Evolutionary conservation across 208 protist genomes (phyloP), one percentile per base, ranked within the genome.

Genomic region (Wallacemonas sp.): DNA sequence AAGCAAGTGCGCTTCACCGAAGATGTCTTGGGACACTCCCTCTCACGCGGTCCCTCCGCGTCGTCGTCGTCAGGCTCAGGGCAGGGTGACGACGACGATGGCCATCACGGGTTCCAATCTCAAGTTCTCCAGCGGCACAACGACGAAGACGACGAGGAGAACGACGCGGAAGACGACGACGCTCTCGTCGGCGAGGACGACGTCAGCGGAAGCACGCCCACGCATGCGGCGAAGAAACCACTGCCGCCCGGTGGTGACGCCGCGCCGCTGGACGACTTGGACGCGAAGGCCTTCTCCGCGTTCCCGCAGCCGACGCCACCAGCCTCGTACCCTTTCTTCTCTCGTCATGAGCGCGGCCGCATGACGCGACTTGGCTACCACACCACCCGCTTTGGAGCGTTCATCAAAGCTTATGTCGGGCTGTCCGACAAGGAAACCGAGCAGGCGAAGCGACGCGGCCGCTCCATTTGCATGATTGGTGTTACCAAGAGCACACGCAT

Each of bases 361-460:
- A 49, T 79, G 38, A 75, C 79, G 36, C 77, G 75, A 30, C 56
- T 68, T 8, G 49, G 66, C 31, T 86, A 81, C 66, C 88, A 94
- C 69, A 77, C 70, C 11, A 55, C 79, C 44, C 84, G 85, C 51
- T 94, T 87, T 69, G 79, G 74, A 26, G 54, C 54, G 24, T 94
- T 94, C 68, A 66, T 94, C 39, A 61, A 78, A 38, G 80, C 82
- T 0, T 94, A 94, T 64, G 80, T 86, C 38, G 79, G 77, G 12
- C 77, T 85, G 31, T 77, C 74, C 1, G 77, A 78, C 54, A 59
- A 28, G 6, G 79, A 86, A 66, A 77, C 72, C 33, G 70, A 79
- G 30, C 68, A 76, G 69, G 82, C 78, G 19, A 51, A 82, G 60
- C 74, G 83, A 1, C 78, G 79, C 19, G 78, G 74, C 8, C 67